Conservation (phyloP, 768 basidiomycete species). For the Trametes elegans region DNA sequence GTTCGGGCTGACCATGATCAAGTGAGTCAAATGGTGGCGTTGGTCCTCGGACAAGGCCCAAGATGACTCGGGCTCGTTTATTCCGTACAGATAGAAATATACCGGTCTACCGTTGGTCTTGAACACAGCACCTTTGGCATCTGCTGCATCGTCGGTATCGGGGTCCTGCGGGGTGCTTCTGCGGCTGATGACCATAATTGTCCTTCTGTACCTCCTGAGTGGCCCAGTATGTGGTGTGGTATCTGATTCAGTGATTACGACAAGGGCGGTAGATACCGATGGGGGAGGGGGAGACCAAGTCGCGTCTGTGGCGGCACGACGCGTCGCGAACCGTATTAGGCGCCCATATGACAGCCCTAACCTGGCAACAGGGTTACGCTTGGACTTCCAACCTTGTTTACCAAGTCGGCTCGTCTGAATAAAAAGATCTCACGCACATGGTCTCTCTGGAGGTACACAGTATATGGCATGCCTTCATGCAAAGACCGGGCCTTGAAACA, state of each 20-base stretch:
- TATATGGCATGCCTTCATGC: too few relatives aligned
- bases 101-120: not conserved
- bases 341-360: slow-evolving; percentile 1
- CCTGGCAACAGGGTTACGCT: slow-evolving; percentile 10
- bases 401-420: too few relatives aligned
- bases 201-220: too few relatives aligned
- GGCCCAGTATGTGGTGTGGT: too few relatives aligned
- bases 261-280: not conserved
- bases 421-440: too few relatives aligned
- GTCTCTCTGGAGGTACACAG: too few relatives aligned
- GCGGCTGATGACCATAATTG: not conserved
- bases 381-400: too few relatives aligned
- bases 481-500: too few relatives aligned
- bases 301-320: slow-evolving; percentile 2
- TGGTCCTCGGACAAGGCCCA: not conserved
- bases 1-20: not conserved
- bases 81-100: slow-evolving; percentile 11
- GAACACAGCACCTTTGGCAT: not conserved
- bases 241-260: too few relatives aligned
- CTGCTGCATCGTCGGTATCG: not conserved
- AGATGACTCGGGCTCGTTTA: not conserved
- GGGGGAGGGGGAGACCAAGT: not conserved
- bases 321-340: not conserved
- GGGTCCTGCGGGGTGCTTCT: not conserved
- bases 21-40: not conserved